Evolutionary conservation across 495 filamentous ascomycete species (phyloP).

Genomic region (Talaromyces adpressus): DNA sequence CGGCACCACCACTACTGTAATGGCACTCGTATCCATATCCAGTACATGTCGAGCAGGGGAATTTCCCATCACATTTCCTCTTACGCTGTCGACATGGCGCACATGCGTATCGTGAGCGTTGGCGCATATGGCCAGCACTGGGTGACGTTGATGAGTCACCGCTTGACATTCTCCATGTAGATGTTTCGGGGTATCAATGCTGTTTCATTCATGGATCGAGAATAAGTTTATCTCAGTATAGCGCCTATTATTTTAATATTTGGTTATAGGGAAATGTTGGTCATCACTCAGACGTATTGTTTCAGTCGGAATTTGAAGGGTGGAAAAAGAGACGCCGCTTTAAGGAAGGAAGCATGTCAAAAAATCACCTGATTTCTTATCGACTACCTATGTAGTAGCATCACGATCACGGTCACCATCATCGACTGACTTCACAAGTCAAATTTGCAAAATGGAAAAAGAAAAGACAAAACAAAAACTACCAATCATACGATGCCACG

Average conservation of each 20-base stretch:
- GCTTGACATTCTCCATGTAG: neutral
- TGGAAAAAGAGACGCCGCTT: neutral
- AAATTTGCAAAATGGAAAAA: neutral
- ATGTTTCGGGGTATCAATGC: neutral
- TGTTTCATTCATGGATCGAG: neutral
- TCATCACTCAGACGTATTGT: neutral
- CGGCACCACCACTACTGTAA: conserved; percentile 15
- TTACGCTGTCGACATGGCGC: conserved; percentile 35
- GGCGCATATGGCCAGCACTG: conserved; percentile 12
- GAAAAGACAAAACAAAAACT: neutral
- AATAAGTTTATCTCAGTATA: neutral
- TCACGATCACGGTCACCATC: neutral
- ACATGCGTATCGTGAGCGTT: conserved; percentile 30
- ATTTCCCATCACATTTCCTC: conserved; percentile 34
- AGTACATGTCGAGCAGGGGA: conserved; percentile 31
- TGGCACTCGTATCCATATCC: conserved; percentile 36
- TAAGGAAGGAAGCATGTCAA: neutral
- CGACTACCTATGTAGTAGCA: neutral
- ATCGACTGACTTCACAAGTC: neutral
- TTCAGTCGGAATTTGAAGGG: neutral
- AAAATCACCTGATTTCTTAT: conserved; percentile 3
- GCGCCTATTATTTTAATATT: neutral
- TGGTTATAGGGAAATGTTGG: neutral
- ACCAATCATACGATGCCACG: neutral
- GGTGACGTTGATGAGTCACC: neutral